Conservation (phyloP, 1,284 basidiomycete genomes). For the Hemileia vastatrix region DNA sequence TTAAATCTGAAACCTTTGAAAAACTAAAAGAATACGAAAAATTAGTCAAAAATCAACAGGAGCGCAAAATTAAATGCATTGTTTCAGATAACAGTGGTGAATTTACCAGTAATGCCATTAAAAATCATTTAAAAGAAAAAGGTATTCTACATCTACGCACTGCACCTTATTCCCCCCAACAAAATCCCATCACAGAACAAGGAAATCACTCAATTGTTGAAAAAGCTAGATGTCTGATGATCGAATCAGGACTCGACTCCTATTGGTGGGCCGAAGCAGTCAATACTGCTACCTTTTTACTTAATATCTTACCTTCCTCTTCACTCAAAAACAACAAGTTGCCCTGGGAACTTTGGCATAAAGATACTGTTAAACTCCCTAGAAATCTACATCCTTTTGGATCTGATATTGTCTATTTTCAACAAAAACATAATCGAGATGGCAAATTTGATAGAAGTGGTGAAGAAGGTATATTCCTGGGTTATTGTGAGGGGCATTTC, state of each 20-base stretch:
- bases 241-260: background rate
- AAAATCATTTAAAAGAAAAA: background rate
- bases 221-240: background rate
- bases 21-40: no score
- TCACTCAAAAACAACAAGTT: background rate
- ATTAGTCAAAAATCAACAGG: no score
- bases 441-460: background rate
- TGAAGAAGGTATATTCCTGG: background rate
- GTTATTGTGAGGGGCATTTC: background rate
- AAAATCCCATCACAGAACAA: background rate
- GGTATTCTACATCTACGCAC: background rate
- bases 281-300: background rate
- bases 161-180: background rate
- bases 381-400: background rate
- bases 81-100: background rate
- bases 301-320: background rate
- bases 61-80: background rate
- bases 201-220: background rate
- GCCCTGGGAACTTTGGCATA: background rate
- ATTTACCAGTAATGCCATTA: background rate
- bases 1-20: no score
- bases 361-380: background rate
- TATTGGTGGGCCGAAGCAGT: slow-evolving; percentile 3
- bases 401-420: background rate
- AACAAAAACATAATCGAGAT: background rate